Evolutionary conservation across 257 asterid genomes (phyloP).

Genomic region (Solanum paucissectum): DNA sequence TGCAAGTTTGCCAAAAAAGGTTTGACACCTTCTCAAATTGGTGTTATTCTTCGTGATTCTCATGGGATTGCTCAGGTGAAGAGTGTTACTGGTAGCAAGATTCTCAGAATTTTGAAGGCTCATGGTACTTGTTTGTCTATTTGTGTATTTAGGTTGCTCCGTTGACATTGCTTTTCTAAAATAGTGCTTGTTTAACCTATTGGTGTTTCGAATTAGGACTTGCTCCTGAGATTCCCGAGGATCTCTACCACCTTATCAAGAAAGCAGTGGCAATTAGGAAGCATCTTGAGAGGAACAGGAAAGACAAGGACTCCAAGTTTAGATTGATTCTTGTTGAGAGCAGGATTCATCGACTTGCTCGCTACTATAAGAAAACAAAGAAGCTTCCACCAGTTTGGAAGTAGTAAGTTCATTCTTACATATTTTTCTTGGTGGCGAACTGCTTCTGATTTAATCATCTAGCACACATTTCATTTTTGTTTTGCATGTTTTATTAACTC

Average conservation of each 20-base stretch:
- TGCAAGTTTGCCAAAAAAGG: slow-evolving; percentile 36
- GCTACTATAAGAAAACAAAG: slow-evolving; percentile 37
- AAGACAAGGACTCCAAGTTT: slow-evolving; percentile 32
- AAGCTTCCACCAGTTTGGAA: slow-evolving; percentile 40
- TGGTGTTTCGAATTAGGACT: slow-evolving; percentile 8
- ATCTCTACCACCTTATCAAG: slow-evolving; percentile 29
- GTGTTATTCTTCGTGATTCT: slow-evolving; percentile 36
- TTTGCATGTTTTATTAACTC: not conserved
- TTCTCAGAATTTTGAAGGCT: slow-evolving; percentile 25
- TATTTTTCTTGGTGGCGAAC: not conserved
- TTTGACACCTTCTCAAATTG: slow-evolving; percentile 30
- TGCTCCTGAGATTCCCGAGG: slow-evolving; percentile 33
- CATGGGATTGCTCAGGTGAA: slow-evolving; percentile 40
- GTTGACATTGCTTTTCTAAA: not conserved
- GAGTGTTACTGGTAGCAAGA: slow-evolving; percentile 31
- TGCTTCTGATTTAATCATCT: not conserved
- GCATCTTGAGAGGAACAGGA: slow-evolving; percentile 32
- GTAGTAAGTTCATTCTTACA: slow-evolving; percentile 11
- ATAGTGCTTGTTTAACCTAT: not conserved
- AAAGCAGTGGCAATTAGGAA: slow-evolving; percentile 37
- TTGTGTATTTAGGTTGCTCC: not conserved
- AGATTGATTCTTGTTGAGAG: slow-evolving; percentile 36
- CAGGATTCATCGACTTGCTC: slow-evolving; percentile 32
- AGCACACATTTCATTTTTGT: not conserved
- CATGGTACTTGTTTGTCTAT: slow-evolving; percentile 10